Conservation (phyloP, 176 grass and related monocot species). For the Elymus sibiricus region DNA sequence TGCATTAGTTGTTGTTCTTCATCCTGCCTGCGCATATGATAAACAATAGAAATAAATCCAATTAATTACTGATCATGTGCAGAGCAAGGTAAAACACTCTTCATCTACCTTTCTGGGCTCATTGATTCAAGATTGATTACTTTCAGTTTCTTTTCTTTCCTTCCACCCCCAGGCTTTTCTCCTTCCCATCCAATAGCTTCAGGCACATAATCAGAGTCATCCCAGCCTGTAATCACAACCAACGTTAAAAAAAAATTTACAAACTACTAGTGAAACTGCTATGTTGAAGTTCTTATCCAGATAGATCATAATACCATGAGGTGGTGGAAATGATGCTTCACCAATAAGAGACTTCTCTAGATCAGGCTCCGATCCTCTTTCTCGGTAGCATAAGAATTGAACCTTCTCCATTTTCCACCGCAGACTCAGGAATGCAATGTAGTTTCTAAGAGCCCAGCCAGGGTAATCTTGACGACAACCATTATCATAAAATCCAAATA, state of each 20-base stretch:
- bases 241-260: neutral
- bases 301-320: conserved; percentile 49
- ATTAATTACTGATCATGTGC: neutral
- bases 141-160: conserved; percentile 38
- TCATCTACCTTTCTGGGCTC: conserved; percentile 60
- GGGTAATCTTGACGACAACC: conserved; percentile 50
- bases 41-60: conserved; percentile 19
- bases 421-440: conserved; percentile 61
- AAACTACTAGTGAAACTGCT: neutral
- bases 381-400: conserved; percentile 87
- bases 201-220: conserved; percentile 58
- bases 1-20: conserved; percentile 76
- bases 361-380: conserved; percentile 51
- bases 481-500: conserved; percentile 96
- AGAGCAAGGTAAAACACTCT: neutral
- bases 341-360: conserved; percentile 63
- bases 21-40: conserved; percentile 45
- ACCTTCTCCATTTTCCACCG: conserved; percentile 62
- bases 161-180: conserved; percentile 34
- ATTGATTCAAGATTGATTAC: conserved; percentile 56
- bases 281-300: neutral
- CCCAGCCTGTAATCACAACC: conserved; percentile 38
- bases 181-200: conserved; percentile 90
- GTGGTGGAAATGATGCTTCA: conserved; percentile 55
- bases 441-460: conserved; percentile 91